Base-by-base conservation (phyloP, 176 grass and related monocot genomes). In the Avena atlantica region DNA sequence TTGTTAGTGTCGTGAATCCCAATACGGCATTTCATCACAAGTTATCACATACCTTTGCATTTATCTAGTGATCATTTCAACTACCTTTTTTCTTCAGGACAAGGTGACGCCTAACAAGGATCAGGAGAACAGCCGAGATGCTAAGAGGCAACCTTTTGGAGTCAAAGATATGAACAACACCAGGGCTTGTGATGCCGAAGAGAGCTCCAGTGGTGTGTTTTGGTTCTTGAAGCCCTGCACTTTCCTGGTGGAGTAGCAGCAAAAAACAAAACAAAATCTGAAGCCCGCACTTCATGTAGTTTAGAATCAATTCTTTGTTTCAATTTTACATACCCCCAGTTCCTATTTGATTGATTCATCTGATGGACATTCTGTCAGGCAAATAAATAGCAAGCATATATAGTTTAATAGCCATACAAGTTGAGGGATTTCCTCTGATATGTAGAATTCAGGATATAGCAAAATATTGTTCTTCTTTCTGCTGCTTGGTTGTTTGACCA, bases 181-280 rank as follows among this genome's bases (percentile, higher is more conserved):
- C 63, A 86, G 59, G 74, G 67, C 68, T 80, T 78, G 76, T 77
- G 91, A 94, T 74, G 78, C 73, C 74, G 97, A 92, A 90, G 86
- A 83, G 47, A 87, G 86, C 84, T 81, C 97, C 74, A 85, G 87
- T 81, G 87, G 93, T 83, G 86, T 99, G 87, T 93, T 96, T 89
- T 99, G 97, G 97, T 94, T 99, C 85, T 88, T 99, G 83, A 99
- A 99, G 89, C 97, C 97, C 57, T 99, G 97, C 72, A 90, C 90
- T 83, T 96, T 86, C 78, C 78, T 93, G 60, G 85, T 89, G 60
- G 86, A 99, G 44, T 99, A 95, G 70, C 36, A 65, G 55, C 42
- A 48, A 70, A 36, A 74, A 44, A 1, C 40, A 48, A 74, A 52
- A 34, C 31, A 71, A 50, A 62, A 25, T 11, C 21, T 2, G 4